phyloP scores from a whole-genome alignment of 495 filamentous ascomycete species.

The Trichoderma erinaceum region DNA sequence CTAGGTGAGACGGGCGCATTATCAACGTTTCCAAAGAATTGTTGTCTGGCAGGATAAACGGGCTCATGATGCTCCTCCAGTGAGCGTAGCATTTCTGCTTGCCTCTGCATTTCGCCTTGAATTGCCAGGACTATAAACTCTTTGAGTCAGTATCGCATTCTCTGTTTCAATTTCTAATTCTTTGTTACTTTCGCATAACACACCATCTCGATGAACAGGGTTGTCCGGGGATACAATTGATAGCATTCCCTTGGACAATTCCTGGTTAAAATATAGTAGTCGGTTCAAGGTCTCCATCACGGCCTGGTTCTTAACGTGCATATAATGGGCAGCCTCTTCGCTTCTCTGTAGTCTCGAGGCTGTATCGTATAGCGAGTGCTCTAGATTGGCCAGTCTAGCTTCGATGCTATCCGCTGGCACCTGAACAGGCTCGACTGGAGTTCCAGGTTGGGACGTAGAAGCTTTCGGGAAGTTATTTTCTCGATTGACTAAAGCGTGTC shows the following conservation, averaged over 20 bases:
- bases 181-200: slow-evolving; percentile 27
- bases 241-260: slow-evolving; percentile 66
- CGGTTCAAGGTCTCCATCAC: slow-evolving; percentile 76
- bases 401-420: slow-evolving; percentile 59
- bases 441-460: slow-evolving; percentile 68
- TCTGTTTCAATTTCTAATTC: not conserved
- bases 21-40: slow-evolving; percentile 71
- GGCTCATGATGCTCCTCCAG: slow-evolving; percentile 72
- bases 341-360: slow-evolving; percentile 66
- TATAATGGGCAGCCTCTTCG: slow-evolving; percentile 73
- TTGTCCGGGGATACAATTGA: slow-evolving; percentile 61
- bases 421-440: slow-evolving; percentile 69
- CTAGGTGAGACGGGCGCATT: slow-evolving; percentile 86
- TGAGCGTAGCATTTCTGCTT: slow-evolving; percentile 63
- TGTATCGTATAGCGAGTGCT: slow-evolving; percentile 79
- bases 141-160: slow-evolving; percentile 20
- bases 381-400: slow-evolving; percentile 65
- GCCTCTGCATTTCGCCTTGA: slow-evolving; percentile 79
- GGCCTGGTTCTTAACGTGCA: slow-evolving; percentile 74
- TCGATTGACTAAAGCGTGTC: slow-evolving; percentile 90
- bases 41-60: slow-evolving; percentile 65
- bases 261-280: slow-evolving; percentile 61
- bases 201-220: slow-evolving; percentile 57
- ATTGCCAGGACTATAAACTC: slow-evolving; percentile 59
- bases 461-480: slow-evolving; percentile 80